Evolutionary conservation across 2,329 filamentous ascomycete species (phyloP), one percentile per base, ranked within the genome.

Genomic region (Graphium sp.): DNA sequence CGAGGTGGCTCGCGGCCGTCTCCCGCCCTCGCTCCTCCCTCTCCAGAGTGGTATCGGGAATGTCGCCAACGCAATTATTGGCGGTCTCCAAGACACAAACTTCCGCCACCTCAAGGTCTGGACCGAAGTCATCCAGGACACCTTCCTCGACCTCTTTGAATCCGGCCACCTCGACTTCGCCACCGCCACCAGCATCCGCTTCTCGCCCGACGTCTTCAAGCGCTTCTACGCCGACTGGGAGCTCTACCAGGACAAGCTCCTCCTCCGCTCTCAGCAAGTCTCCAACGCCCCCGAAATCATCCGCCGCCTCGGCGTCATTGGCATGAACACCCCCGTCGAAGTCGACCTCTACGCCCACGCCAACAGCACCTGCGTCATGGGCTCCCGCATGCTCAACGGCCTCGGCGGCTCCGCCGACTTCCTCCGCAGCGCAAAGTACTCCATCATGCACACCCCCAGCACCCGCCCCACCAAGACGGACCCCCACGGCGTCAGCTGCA

Each of bases 321-420:
- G 81, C 49, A 92, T 92, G 83, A 92, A 92, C 65, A 92, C 83
- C 0, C 83, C 83, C 14, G 81, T 92, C 26, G 84, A 92, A 55
- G 83, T 92, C 11, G 84, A 92, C 55, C 91, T 92, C 44, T 92
- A 92, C 56, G 84, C 83, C 3, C 83, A 92, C 56, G 84, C 84
- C 42, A 93, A 92, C 68, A 76, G 67, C 35, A 92, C 83, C 31
- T 85, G 79, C 46, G 83, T 92, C 14, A 83, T 89, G 73, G 83
- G 84, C 37, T 76, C 67, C 35, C 74, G 84, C 32, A 89, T 87
- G 79, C 65, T 89, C 35, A 87, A 87, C 58, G 81, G 81, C 8
- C 70, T 89, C 6, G 81, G 81, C 28, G 81, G 81, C 4, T 79
- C 72, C 2, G 80, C 80, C 29, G 81, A 89, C 47, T 89, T 89